Percentiles rank a stretch among this genome's conserved stretches.
phyloP scores from a whole-genome alignment of 352 stramenopile species.

The Phytopythium cucurbitacearum region DNA sequence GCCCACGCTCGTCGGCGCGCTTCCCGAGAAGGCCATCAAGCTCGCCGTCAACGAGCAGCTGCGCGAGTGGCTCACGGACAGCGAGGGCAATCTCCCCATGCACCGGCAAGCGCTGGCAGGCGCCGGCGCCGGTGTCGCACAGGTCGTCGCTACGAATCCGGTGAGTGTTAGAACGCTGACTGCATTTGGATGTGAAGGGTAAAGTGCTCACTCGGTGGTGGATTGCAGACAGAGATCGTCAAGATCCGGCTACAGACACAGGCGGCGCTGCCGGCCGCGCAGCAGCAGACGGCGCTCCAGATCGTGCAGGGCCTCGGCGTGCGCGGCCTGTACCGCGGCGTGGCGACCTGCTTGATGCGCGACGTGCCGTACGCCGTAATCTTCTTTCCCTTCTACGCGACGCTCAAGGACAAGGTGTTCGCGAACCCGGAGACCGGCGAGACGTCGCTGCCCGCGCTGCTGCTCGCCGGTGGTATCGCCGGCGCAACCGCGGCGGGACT shows the following conservation, averaged over 20 bases:
- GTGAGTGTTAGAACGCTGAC: conserved; percentile 5
- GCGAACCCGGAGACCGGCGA: conserved; percentile 42
- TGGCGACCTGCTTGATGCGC: conserved; percentile 82
- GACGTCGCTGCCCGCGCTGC: conserved; percentile 50
- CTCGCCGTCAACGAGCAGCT: conserved; percentile 91
- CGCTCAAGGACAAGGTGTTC: conserved; percentile 42
- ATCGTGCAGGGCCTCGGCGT: conserved; percentile 71
- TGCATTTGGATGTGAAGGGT: background rate
- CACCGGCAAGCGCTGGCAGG: conserved; percentile 61
- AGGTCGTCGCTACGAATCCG: conserved; percentile 87
- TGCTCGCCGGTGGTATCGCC: conserved; percentile 56
- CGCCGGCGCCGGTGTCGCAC: conserved; percentile 69
- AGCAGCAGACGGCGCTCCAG: conserved; percentile 54
- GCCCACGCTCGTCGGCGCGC: conserved; percentile 77
- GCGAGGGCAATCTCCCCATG: conserved; percentile 55
- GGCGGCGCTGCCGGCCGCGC: conserved; percentile 48
- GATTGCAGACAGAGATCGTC: conserved; percentile 80
- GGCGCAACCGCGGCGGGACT: conserved; percentile 59
- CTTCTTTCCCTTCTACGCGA: conserved; percentile 91
- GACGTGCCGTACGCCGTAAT: conserved; percentile 92
- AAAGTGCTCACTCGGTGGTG: background rate
- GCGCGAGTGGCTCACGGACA: conserved; percentile 59
- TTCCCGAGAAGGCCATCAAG: conserved; percentile 91
- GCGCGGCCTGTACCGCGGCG: conserved; percentile 83
- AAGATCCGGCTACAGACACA: conserved; percentile 92